Evolutionary conservation across 805 yeast species (phyloP).

Genomic region (Candida nanaspora): DNA sequence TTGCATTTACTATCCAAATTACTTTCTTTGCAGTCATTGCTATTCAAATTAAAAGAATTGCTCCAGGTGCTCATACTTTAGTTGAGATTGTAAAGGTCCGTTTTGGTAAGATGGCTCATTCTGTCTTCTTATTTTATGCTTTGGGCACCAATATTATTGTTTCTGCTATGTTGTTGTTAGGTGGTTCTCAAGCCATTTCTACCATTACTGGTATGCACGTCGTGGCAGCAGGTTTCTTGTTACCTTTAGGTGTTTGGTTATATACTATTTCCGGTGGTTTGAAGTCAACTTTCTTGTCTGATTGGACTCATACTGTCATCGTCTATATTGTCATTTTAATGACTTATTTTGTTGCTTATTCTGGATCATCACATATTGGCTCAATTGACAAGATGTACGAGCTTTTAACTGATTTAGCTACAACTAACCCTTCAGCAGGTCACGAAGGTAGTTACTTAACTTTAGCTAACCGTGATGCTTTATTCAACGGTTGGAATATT

Average conservation of each 20-base stretch:
- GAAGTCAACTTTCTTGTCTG: constrained; percentile 47
- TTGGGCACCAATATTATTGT: constrained; percentile 30
- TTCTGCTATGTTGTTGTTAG: constrained; percentile 29
- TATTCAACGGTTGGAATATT: constrained; percentile 31
- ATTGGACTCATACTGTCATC: constrained; percentile 41
- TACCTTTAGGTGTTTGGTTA: constrained; percentile 40
- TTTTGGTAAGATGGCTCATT: constrained; percentile 31
- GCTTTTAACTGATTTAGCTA: constrained; percentile 28
- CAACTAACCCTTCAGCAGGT: constrained; percentile 24
- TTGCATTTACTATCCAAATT: constrained; percentile 32
- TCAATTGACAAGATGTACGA: constrained; percentile 39
- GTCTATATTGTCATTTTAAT: constrained; percentile 25
- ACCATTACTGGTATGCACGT: constrained; percentile 38
- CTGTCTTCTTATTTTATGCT: constrained; percentile 27
- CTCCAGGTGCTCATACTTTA: constrained; percentile 38
- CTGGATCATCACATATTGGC: constrained; percentile 32
- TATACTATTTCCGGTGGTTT: constrained; percentile 47
- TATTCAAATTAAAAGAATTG: constrained; percentile 30
- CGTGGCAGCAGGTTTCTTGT: constrained; percentile 36
- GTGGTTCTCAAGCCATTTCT: constrained; percentile 36
- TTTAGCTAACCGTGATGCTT: constrained; percentile 20
- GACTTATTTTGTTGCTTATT: constrained; percentile 26
- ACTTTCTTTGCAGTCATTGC: constrained; percentile 30
- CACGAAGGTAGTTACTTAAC: constrained; percentile 21
- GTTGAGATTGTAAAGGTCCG: constrained; percentile 32